Conservation (phyloP, 257 asterid genomes). For the Scutellaria galericulata region DNA sequence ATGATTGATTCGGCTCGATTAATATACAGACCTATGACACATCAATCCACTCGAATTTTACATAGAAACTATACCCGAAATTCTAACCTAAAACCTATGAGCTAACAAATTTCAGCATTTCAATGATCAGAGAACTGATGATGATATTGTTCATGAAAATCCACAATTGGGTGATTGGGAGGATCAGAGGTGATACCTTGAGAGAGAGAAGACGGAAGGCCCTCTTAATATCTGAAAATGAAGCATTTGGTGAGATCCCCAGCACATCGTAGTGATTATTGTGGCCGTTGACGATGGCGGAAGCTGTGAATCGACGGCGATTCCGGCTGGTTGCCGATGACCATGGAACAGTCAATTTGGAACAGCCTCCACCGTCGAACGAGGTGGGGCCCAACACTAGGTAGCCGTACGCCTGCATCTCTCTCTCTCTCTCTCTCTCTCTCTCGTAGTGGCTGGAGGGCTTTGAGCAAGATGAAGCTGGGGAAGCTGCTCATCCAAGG, state of each 20-base stretch:
- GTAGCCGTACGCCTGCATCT: slow-evolving; percentile 58
- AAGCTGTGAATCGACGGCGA: slow-evolving; percentile 45
- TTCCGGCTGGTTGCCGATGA: slow-evolving; percentile 19
- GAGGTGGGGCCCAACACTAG: slow-evolving; percentile 52
- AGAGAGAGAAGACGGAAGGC: slow-evolving; percentile 88
- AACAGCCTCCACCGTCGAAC: slow-evolving; percentile 54
- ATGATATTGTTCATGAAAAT: neutral
- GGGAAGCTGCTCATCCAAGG: neutral
- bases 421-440: slow-evolving; percentile 27
- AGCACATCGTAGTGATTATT: slow-evolving; percentile 69
- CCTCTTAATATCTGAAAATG: slow-evolving; percentile 62
- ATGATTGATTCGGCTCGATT: too few species aligned
- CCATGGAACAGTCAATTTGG: slow-evolving; percentile 35
- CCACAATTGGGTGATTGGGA: neutral
- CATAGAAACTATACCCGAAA: too few species aligned
- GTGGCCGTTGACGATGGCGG: slow-evolving; percentile 47
- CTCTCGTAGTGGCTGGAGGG: neutral
- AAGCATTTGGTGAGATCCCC: slow-evolving; percentile 68
- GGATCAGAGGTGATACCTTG: slow-evolving; percentile 50
- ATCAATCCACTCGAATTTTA: too few species aligned
- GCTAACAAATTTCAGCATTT: neutral
- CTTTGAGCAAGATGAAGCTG: neutral
- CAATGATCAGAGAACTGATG: neutral
- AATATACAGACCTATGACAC: too few species aligned
- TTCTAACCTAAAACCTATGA: too few species aligned